Evolutionary conservation across 768 basidiomycete genomes (phyloP).

Genomic region (Lactarius tabidus): DNA sequence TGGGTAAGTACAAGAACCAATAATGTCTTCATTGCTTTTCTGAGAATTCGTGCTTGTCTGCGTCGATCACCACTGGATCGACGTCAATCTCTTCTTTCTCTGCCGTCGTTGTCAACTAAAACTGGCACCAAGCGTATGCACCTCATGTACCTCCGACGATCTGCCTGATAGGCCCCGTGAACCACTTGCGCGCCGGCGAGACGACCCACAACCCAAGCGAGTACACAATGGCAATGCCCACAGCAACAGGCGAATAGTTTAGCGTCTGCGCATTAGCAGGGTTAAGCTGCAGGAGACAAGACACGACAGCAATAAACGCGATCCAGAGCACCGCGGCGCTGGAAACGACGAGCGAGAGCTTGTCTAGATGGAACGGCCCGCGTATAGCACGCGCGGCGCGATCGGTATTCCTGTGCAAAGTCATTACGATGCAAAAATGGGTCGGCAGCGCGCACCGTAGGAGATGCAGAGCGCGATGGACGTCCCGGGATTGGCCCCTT

Average conservation of each 20-base stretch:
- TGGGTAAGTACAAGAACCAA: no score
- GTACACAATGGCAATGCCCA: constrained; percentile 65
- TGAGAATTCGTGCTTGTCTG: constrained; percentile 2
- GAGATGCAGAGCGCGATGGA: constrained; percentile 69
- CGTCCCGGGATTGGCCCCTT: no score
- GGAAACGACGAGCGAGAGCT: constrained; percentile 57
- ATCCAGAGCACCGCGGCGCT: constrained; percentile 63
- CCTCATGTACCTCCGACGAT: constrained; percentile 34
- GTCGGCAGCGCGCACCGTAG: constrained; percentile 28
- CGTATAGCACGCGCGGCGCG: constrained; percentile 61
- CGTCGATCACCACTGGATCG: constrained; percentile 33
- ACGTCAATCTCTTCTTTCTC: constrained; percentile 49
- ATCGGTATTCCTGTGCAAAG: constrained; percentile 55
- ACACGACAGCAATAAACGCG: constrained; percentile 64
- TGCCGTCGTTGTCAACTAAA: no score
- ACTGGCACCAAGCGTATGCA: no score
- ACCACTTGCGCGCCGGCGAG: constrained; percentile 71
- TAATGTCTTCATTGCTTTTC: background rate
- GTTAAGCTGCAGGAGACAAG: constrained; percentile 67
- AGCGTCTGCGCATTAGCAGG: constrained; percentile 68
- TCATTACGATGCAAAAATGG: no score
- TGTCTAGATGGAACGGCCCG: constrained; percentile 70
- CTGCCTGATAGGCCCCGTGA: constrained; percentile 64
- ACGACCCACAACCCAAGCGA: constrained; percentile 66
- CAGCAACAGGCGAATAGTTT: constrained; percentile 73